Evolutionary conservation across 352 stramenopile species (phyloP), one percentile per base, ranked within the genome.

Genomic region (Globisporangium megalacanthum): DNA sequence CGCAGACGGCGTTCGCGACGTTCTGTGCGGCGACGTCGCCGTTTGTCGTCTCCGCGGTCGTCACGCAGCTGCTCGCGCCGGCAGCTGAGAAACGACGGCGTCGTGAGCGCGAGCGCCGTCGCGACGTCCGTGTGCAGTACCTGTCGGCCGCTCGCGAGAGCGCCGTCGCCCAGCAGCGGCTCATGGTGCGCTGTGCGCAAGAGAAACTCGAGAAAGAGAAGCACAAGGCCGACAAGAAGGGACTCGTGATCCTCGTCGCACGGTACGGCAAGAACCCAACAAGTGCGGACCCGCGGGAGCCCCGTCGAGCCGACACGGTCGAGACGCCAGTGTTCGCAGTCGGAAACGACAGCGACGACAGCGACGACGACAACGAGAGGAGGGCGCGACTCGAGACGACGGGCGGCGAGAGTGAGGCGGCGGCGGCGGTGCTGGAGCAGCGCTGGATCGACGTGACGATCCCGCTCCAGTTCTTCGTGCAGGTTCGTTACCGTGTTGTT

Each of bases 401-500:
- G 8, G 48, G 65, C 14, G 67, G 73, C 4, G 60, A 46, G 1
- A 58, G 44, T 11, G 47, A 36, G 0, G 29, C 44, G 5, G 42
- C 44, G 10, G 17, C 41, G 0, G 60, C 49, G 5, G 52, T 64
- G 19, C 20, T 79, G 39, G 66, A 75, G 61, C 75, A 78, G 20
- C 74, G 72, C 54, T 91, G 81, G 78, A 61, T 92, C 51, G 81
- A 92, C 58, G 83, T 94, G 50, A 89, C 83, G 15, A 70, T 88
- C 58, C 81, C 83, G 20, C 68, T 94, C 36, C 81, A 83, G 59
- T 94, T 94, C 61, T 91, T 94, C 49, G 75, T 91, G 31, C 72
- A 88, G 49, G 79, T 88, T 70, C 52, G 58, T 58, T 29, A 29
- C 25, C 4, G 25, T 29, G 25, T 29, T 29, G 25, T 29, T 29